Evolutionary conservation across 2,329 filamentous ascomycete species (phyloP), one percentile per base, ranked within the genome.

Genomic region (Truncatella angustata): DNA sequence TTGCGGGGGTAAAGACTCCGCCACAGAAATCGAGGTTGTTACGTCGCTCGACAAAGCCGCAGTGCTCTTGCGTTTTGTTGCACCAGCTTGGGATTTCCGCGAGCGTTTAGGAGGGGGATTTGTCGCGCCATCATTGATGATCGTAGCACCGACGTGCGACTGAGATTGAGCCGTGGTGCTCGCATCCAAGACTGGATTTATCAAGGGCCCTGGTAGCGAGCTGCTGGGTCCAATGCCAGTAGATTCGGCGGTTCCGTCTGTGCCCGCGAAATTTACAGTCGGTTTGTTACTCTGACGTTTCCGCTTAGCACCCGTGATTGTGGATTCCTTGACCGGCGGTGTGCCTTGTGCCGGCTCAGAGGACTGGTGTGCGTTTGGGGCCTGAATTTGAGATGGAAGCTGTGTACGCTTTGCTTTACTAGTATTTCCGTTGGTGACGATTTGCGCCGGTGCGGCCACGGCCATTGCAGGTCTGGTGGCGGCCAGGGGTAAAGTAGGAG

Each of bases 231-330:
- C 20, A 28, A 11, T n/a, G n/a, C 11, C 21, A 12, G 6, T 18
- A 23, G 35, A 9, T 18, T 28, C 12, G 11, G 23, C n/a, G 7
- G 32, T 21, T 3, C 12, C 46, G 12, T 7, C 5, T 12, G 24
- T 14, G 39, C 64, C 60, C n/a, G 21, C 50, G 47, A 56, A 58
- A 37, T 45, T 16, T 20, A 24, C 48, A 20, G 46, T 39, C 11
- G 52, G 23, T 7, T 60, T 62, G 20, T 56, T 62, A 35, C 49
- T 55, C 12, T 61, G 66, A 9, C 65, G 60, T 54, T 68, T 68
- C 34, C 66, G 60, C 51, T 68, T 68, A 50, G 63, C 63, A 5
- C 64, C 60, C 20, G 60, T 59, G 32, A 67, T 65, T n/a, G 64
- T 57, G 1, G 66, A 67, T 57, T 56, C 64, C 52, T 63, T 68